Evolutionary conservation across 2,329 filamentous ascomycete species (phyloP).

Genomic region (Colletotrichum zoysiae): DNA sequence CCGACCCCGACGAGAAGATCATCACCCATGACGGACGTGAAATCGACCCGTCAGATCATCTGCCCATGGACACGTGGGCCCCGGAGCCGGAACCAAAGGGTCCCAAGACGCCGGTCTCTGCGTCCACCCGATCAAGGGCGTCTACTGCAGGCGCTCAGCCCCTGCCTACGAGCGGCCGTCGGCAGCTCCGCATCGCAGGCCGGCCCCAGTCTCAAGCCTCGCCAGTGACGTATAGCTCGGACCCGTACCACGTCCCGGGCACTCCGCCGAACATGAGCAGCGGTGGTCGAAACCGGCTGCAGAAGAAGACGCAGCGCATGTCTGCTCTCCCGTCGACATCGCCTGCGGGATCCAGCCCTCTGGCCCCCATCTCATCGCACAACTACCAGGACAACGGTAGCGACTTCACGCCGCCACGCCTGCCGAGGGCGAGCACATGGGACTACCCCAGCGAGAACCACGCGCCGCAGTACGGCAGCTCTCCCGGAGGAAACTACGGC

Average conservation of each 20-base stretch:
- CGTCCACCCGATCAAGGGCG: constrained; percentile 51
- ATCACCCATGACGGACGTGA: constrained; percentile 81
- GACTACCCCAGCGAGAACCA: constrained; percentile 68
- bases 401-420: constrained; percentile 57
- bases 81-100: constrained; percentile 75
- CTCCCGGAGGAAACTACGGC: constrained; percentile 44
- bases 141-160: constrained; percentile 66
- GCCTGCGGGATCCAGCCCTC: constrained; percentile 59
- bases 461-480: constrained; percentile 53
- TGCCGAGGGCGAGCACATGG: constrained; percentile 63
- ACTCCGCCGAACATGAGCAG: constrained; percentile 50
- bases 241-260: constrained; percentile 48
- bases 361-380: constrained; percentile 66
- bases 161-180: constrained; percentile 63
- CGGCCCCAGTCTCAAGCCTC: constrained; percentile 63
- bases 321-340: constrained; percentile 56
- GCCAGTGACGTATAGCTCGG: constrained; percentile 48
- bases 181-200: constrained; percentile 63
- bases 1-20: constrained; percentile 74
- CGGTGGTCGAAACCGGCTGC: constrained; percentile 69
- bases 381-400: constrained; percentile 61
- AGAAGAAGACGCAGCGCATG: constrained; percentile 69
- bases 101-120: constrained; percentile 46
- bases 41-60: constrained; percentile 83
- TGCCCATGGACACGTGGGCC: constrained; percentile 82